These are phyloP conservation scores for Lyophyllum shimeji DNA, from an alignment of 768 basidiomycete species.

Conservation along the genomic window DNA sequence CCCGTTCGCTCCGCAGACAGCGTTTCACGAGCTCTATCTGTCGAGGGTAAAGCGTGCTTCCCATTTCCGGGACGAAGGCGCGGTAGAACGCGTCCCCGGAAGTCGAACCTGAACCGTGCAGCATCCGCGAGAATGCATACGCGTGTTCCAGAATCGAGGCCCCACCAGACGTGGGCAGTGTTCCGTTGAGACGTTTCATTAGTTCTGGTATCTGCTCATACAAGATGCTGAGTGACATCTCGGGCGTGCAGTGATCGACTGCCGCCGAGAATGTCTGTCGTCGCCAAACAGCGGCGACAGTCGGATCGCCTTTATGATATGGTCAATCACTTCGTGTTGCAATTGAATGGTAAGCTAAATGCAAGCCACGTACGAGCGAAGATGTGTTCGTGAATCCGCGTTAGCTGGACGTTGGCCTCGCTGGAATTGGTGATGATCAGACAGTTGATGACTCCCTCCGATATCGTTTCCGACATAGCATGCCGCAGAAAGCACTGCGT, in stretches of 20 bases:
- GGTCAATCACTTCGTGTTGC: background rate
- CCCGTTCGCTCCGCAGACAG: constrained; percentile 73
- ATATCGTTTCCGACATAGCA: constrained; percentile 73
- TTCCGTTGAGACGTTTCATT: constrained; percentile 47
- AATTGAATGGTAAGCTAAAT: background rate
- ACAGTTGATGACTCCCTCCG: constrained; percentile 81
- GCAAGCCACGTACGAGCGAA: constrained; percentile 65
- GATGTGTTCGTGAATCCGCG: constrained; percentile 85
- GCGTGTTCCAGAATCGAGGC: constrained; percentile 68
- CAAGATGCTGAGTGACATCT: constrained; percentile 68
- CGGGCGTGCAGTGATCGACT: constrained; percentile 72
- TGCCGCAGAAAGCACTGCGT: constrained; percentile 81
- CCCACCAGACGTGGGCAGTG: constrained; percentile 44
- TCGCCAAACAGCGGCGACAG: constrained; percentile 89
- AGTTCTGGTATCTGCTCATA: constrained; percentile 71
- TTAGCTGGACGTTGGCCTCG: constrained; percentile 82
- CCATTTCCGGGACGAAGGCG: constrained; percentile 83
- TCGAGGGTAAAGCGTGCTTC: constrained; percentile 66
- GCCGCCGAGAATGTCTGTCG: constrained; percentile 89
- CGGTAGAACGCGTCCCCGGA: constrained; percentile 80
- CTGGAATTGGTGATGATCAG: constrained; percentile 83
- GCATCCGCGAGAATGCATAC: constrained; percentile 81
- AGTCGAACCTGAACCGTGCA: constrained; percentile 66
- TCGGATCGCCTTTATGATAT: constrained; percentile 63
- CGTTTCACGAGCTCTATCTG: constrained; percentile 86